Evolutionary conservation across 345 rosid genomes (phyloP), one percentile per base, ranked within the genome.

Genomic region (Noccaea bulbosa): DNA sequence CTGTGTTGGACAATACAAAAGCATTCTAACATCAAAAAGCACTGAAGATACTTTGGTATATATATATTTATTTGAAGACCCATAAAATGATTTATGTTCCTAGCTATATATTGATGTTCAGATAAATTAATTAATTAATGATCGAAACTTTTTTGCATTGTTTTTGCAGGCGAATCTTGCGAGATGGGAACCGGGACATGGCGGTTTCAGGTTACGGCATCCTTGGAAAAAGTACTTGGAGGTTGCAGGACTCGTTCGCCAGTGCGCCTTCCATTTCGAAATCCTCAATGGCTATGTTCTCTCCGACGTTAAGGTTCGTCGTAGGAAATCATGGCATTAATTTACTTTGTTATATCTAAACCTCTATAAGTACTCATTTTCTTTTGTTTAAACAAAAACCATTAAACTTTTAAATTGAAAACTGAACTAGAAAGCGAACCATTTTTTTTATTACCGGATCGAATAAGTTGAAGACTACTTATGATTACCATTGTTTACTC

Each of bases 171-270:
- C 88, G 35, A 87, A 90, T 75, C 86, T 86, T 62, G 93, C 98
- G 1, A 83, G 84, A 73, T 93, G 96, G 98, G 97, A 93, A 60
- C 97, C 97, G 5, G 72, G 82, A 0, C 97, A 86, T 57, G 97
- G 98, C 0, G 76, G 70, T n/a, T 90, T 93, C 78, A 52, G 67
- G 49, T 76, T 86, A 66, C 65, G 86, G 5, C 93, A 90, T 71
- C 96, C 98, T 0, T 93, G 96, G 96, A 77, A 86, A 71, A 83
- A 80, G 9, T 93, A 90, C 74, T 67, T 87, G 60, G 81, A 83
- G 77, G 69, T 90, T 37, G 96, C 86, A 47, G 78, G 82, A 27
- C 74, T 85, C 30, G 79, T 81, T 72, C 87, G 97, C 4, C 85
- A 87, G 83, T 90, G 96, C 62, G 97, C 98, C 11, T 86, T 78